Base-by-base conservation (phyloP, 257 asterid species). In the Nicotiana tomentosiformis region DNA sequence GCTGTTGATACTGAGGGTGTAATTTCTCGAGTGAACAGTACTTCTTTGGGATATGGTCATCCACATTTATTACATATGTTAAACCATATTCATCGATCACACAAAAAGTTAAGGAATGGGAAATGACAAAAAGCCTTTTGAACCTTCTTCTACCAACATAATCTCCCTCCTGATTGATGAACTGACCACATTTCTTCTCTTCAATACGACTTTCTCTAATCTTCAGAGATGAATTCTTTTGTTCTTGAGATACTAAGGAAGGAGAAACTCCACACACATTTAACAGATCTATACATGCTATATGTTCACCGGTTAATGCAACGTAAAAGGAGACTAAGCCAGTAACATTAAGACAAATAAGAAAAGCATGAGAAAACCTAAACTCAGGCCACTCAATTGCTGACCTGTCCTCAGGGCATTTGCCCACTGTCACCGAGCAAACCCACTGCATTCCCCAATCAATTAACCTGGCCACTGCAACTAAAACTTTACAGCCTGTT, bases 391-490 rank as follows among this genome's bases (percentile, higher is more conserved):
- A 96, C 86, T 92, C 97, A 84, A 64, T 80, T 23, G 46, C 89
- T 84, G 91, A 83, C 56, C 87, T 83, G 29, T 82, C 84, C 78
- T 86, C 93, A 9, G 74, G 78, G 84, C 87, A 86, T 86, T 89
- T 90, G 11, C 89, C 90, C 80, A 91, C 93, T 87, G 85, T 88
- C 89, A 87, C 92, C 32, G 91, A 83, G 86, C 89, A 93, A 85
- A 92, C 81, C 99, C 99, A 96, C 84, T 93, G 90, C 83, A 96
- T 87, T 84, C 98, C 99, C 93, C 93, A 89, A 86, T 89, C 87
- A 83, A 87, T 77, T 16, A 89, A 85, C 89, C 90, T 92, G 80
- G 91, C 98, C 79, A 93, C 93, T 62, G 90, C 92, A 82, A 94
- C 86, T 62, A 86, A 39, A 85, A 89, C 66, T 79, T 85, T 86